Evolutionary conservation across 345 rosid species (phyloP).

Genomic region (Mallotus nudiflorus): DNA sequence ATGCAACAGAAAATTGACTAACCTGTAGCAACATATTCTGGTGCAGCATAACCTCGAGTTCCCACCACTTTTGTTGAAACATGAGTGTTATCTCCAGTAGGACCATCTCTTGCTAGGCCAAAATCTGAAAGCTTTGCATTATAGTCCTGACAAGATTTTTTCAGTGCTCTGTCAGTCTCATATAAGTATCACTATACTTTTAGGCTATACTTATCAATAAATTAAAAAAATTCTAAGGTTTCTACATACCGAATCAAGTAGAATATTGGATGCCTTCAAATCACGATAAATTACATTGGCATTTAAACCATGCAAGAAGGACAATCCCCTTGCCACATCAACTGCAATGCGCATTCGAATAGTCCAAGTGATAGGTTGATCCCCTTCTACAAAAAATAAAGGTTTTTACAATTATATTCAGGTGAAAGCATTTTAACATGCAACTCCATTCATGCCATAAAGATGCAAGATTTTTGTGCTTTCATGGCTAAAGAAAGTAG

Average conservation of each 20-base stretch:
- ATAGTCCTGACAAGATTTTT: slow-evolving; percentile 48
- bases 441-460: background rate
- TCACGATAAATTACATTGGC: slow-evolving; percentile 71
- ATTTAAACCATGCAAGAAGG: slow-evolving; percentile 59
- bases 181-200: background rate
- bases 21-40: slow-evolving; percentile 92
- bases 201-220: background rate
- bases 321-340: slow-evolving; percentile 55
- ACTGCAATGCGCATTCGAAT: slow-evolving; percentile 52
- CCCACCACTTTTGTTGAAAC: slow-evolving; percentile 87
- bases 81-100: slow-evolving; percentile 84
- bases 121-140: slow-evolving; percentile 89
- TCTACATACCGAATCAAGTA: slow-evolving; percentile 59
- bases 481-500: background rate
- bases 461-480: background rate
- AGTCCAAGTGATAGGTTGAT: slow-evolving; percentile 57
- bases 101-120: slow-evolving; percentile 94
- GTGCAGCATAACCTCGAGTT: slow-evolving; percentile 93
- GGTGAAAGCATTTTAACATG: background rate
- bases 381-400: slow-evolving; percentile 42
- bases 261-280: slow-evolving; percentile 66
- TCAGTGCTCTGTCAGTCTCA: slow-evolving; percentile 8
- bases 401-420: background rate
- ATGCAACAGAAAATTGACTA: slow-evolving; percentile 6
- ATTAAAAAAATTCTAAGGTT: slow-evolving; percentile 3